Base-by-base conservation (phyloP, 306 rosid genomes). In the Canavalia gladiata region DNA sequence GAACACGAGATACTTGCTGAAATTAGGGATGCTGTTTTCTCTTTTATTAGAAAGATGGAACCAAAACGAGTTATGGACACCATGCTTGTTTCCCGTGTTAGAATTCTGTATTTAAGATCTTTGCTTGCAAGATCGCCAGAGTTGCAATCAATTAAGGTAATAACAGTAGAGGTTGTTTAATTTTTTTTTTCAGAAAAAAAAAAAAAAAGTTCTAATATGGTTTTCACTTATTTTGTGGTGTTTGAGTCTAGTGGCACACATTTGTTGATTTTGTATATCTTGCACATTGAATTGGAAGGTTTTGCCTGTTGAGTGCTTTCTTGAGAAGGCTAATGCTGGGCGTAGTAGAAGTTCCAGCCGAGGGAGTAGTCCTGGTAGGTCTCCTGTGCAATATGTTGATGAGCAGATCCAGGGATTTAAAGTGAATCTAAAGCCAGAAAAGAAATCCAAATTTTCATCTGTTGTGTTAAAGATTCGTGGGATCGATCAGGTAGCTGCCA, bases 1-100 rank as follows among this genome's bases (percentile, higher is more conserved):
- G 99, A 95, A 84, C 99, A 95, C 87, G 99, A 93, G 86, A 95
- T 95, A 84, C 97, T 95, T 55, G 97, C 97, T 82, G 99, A 95
- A 90, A 95, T 95, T 56, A 88, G 95, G 85, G 97, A 93, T 87
- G 90, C 95, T 41, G 97, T 95, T 82, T 95, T 95, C 91, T 87
- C 97, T 67, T 95, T 95, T 82, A 86, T 95, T 13, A 90, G 95
- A 78, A 95, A 95, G 84, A 91, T 95, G 97, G 99, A 95, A 86
- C 97, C 97, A 8, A 91, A 90, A 88, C 86, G 97, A 82, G 99
- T 93, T 9, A 95, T 95, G 99, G 99, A 95, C 84, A 93, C 99
- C 75, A 95, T 95, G 99, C 97, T 93, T 78, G 93, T 95, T 85
- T 95, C 99, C 78, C 97, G 99, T 41, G 99, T 95, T 86, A 90